Evolutionary conservation across 352 stramenopile species (phyloP).

Genomic region (Phytophthora kernoviae): DNA sequence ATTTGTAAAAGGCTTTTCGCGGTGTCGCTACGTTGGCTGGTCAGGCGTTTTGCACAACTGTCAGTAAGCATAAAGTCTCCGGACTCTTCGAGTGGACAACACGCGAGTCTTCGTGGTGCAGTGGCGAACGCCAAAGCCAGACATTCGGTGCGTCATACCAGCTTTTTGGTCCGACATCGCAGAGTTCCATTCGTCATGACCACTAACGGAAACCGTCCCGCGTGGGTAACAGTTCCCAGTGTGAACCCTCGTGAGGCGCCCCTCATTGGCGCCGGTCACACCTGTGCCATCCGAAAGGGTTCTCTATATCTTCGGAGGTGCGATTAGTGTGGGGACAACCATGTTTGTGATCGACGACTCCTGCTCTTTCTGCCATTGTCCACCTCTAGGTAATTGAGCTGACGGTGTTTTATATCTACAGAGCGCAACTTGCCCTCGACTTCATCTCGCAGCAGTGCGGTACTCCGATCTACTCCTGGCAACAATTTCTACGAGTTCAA

Average conservation of each 20-base stretch:
- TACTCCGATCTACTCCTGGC: constrained; percentile 44
- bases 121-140: constrained; percentile 1
- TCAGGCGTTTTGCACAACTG: constrained; percentile 1
- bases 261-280: constrained; percentile 92
- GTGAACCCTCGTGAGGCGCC: constrained; percentile 78
- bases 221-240: constrained; percentile 74
- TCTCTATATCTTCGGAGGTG: constrained; percentile 94
- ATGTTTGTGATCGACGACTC: neutral
- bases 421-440: constrained; percentile 24
- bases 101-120: constrained; percentile 17
- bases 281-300: constrained; percentile 88
- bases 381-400: constrained; percentile 15
- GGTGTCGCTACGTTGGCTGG: neutral
- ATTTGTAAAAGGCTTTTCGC: neutral
- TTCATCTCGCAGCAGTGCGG: constrained; percentile 21
- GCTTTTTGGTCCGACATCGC: constrained; percentile 22
- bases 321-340: constrained; percentile 16
- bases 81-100: constrained; percentile 31
- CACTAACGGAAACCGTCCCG: constrained; percentile 39
- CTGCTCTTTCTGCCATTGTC: constrained; percentile 12
- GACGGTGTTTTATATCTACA: constrained; percentile 5
- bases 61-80: constrained; percentile 20
- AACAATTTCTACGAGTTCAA: constrained; percentile 95
- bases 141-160: constrained; percentile 25
- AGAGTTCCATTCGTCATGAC: constrained; percentile 20